Conservation (phyloP, 768 basidiomycete species). For the Rhizopogon vesiculosus region DNA sequence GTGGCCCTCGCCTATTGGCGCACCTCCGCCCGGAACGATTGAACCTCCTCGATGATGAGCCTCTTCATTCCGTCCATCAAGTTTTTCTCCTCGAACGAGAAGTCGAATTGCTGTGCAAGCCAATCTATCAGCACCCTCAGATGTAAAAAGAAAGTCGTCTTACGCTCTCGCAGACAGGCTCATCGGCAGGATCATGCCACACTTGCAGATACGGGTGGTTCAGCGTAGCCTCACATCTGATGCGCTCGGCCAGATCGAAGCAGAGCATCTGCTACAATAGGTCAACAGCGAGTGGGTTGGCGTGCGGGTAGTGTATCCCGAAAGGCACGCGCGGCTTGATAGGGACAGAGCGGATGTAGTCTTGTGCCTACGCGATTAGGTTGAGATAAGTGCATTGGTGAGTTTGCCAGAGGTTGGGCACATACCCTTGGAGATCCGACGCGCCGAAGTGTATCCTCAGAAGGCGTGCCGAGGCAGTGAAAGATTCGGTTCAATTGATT, state of each 20-base stretch:
- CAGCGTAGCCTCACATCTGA: conserved; percentile 93
- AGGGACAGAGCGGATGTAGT: conserved; percentile 96
- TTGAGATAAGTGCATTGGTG: no score
- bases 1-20: conserved; percentile 73
- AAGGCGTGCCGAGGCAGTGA: conserved; percentile 96
- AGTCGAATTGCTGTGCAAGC: conserved; percentile 77
- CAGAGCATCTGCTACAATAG: conserved; percentile 86
- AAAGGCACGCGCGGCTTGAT: conserved; percentile 96
- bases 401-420: conserved; percentile 4
- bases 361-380: conserved; percentile 64
- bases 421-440: conserved; percentile 91
- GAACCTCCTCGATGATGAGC: conserved; percentile 91
- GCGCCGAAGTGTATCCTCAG: conserved; percentile 92
- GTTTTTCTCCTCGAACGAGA: conserved; percentile 96
- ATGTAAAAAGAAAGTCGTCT: conserved; percentile 13
- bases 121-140: not conserved
- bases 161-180: conserved; percentile 80
- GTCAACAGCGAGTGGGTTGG: conserved; percentile 92
- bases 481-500: conserved; percentile 98
- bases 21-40: conserved; percentile 84
- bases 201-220: conserved; percentile 93
- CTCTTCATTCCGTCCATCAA: conserved; percentile 96
- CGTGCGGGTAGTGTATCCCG: conserved; percentile 86
- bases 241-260: conserved; percentile 95
- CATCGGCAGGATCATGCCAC: conserved; percentile 97